phyloP scores from a whole-genome alignment of 2,329 filamentous ascomycete genomes.

The Parascedosporium putredinis region DNA sequence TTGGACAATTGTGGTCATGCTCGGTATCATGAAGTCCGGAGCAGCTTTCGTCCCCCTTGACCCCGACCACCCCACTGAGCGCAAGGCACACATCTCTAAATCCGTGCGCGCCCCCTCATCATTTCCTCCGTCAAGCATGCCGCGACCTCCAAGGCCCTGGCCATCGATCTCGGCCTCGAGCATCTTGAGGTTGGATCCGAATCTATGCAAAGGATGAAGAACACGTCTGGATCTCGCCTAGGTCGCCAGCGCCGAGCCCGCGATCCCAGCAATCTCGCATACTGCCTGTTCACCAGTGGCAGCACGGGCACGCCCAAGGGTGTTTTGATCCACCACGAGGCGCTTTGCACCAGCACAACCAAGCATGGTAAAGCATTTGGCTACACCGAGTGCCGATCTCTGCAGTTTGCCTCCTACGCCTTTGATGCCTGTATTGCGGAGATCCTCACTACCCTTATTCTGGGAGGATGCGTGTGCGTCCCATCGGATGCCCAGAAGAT shows the following conservation, averaged over 20 bases:
- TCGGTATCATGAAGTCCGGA: constrained; percentile 10
- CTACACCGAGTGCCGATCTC: not conserved
- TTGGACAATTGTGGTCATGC: constrained; percentile 9
- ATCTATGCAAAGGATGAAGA: not conserved
- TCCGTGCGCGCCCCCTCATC: not conserved
- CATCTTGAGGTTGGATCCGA: not conserved
- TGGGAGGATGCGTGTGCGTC: constrained; percentile 13
- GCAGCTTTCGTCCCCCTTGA: constrained; percentile 13
- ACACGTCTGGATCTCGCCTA: not conserved
- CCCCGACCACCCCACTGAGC: constrained; percentile 20
- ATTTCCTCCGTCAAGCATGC: not conserved
- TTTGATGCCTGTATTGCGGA: constrained; percentile 13
- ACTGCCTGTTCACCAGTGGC: constrained; percentile 45
- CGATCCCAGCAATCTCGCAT: not conserved
- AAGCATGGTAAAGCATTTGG: not conserved
- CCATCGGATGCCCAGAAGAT: constrained; percentile 13
- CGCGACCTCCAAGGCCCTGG: not conserved
- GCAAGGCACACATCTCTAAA: constrained; percentile 29
- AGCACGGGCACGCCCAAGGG: constrained; percentile 46
- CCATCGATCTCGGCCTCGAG: not conserved
- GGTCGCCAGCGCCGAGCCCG: not conserved
- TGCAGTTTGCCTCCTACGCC: constrained; percentile 13
- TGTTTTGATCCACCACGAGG: constrained; percentile 23
- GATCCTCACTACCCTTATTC: constrained; percentile 7
- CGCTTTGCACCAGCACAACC: not conserved